phyloP scores from a whole-genome alignment of 768 basidiomycete genomes.

The Naematelia encephala region DNA sequence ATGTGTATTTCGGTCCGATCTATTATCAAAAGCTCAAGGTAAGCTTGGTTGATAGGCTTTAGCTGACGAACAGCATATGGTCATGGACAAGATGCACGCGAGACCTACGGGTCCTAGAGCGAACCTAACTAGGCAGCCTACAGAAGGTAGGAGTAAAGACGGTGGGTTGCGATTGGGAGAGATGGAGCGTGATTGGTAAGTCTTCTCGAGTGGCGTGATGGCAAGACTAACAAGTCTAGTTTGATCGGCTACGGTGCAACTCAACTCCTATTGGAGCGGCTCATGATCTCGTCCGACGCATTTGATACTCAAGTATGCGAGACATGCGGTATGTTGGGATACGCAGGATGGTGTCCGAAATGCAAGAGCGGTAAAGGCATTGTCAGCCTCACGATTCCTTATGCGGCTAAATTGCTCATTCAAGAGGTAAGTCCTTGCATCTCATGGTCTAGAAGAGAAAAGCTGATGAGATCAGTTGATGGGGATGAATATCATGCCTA shows the following conservation, averaged over 20 bases:
- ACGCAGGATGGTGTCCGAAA: constrained; percentile 78
- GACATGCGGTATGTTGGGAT: constrained; percentile 87
- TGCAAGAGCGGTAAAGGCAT: constrained; percentile 97
- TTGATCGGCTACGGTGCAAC: constrained; percentile 97
- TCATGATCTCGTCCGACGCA: constrained; percentile 99
- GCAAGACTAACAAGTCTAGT: constrained; percentile 24
- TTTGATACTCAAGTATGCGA: constrained; percentile 96
- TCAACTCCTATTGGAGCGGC: constrained; percentile 87
- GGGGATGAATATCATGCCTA: constrained; percentile 96
- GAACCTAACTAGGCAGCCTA: constrained; percentile 93
- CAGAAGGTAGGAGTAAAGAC: constrained; percentile 95
- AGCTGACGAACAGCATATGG: constrained; percentile 77
- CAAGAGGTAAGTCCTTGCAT: constrained; percentile 47
- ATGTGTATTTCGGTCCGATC: constrained; percentile 97
- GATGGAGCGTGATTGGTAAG: constrained; percentile 93
- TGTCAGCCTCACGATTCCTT: constrained; percentile 91
- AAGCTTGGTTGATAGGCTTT: constrained; percentile 48
- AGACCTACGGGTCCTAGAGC: constrained; percentile 95
- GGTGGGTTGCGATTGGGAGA: constrained; percentile 95
- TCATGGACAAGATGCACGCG: constrained; percentile 99
- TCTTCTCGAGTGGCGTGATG: constrained; percentile 6
- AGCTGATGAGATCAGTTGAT: constrained; percentile 61
- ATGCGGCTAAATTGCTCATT: constrained; percentile 72
- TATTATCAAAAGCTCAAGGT: constrained; percentile 98
- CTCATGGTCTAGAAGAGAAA: background rate